Evolutionary conservation across 305 asterid species (phyloP).

Genomic region (Fraxinus nigra): DNA sequence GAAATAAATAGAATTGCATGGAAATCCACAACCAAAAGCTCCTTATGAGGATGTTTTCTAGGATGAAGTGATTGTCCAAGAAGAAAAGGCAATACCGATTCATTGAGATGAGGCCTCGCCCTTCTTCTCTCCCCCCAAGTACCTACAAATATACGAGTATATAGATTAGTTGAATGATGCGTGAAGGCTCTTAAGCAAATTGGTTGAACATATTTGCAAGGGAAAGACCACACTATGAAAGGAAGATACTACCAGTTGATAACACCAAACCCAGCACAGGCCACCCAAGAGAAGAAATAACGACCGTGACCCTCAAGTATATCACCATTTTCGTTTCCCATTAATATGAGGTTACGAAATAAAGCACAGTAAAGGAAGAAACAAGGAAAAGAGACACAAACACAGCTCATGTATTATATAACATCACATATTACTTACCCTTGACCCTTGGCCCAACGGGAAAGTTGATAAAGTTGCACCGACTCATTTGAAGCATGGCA

Average conservation of each 20-base stretch:
- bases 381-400: neutral
- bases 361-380: neutral
- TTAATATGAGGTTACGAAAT: neutral
- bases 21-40: neutral
- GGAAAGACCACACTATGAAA: neutral
- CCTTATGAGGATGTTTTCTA: neutral
- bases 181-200: neutral
- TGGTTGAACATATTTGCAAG: neutral
- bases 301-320: neutral
- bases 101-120: conserved; percentile 29
- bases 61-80: neutral
- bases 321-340: neutral
- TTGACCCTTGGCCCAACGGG: conserved; percentile 80
- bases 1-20: neutral
- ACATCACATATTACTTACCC: conserved; percentile 41
- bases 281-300: neutral
- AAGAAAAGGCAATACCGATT: conserved; percentile 13
- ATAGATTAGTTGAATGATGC: neutral
- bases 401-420: neutral
- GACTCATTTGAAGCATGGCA: conserved; percentile 86
- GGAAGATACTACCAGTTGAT: neutral
- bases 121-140: conserved; percentile 43
- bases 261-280: neutral
- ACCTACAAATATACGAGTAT: conserved; percentile 25
- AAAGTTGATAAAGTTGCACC: conserved; percentile 71